A percentile compares a stretch with the other conserved stretches of the same genome.
Conservation (phyloP, 2,329 filamentous ascomycete species). For the Thielaviopsis cerberus region DNA sequence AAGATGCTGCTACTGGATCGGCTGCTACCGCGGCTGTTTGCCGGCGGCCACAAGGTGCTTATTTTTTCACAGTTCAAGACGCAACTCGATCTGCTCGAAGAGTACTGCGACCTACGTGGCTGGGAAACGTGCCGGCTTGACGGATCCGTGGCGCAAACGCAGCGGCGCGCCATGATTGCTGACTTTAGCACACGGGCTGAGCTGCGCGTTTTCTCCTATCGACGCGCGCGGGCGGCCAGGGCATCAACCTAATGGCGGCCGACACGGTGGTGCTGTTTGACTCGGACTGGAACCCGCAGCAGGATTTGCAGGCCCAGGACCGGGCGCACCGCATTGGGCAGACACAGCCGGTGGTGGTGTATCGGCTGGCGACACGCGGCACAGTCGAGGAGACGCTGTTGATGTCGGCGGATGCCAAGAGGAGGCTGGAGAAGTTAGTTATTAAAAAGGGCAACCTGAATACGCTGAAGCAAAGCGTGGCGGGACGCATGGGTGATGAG, state of each 20-base stretch:
- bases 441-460: conserved; percentile 84
- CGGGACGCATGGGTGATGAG: conserved; percentile 29
- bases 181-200: conserved; percentile 49
- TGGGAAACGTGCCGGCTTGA: conserved; percentile 86
- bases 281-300: conserved; percentile 81
- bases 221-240: conserved; percentile 81
- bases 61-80: conserved; percentile 96
- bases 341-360: conserved; percentile 78
- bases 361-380: conserved; percentile 77
- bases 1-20: conserved; percentile 93
- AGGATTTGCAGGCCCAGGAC: conserved; percentile 91
- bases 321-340: conserved; percentile 90
- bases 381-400: conserved; percentile 82
- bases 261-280: conserved; percentile 91
- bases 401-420: conserved; percentile 76
- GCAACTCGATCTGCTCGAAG: conserved; percentile 75
- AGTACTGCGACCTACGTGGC: conserved; percentile 64
- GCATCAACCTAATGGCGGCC: conserved; percentile 80
- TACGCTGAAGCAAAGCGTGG: conserved; percentile 44
- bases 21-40: conserved; percentile 57
- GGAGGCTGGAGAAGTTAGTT: conserved; percentile 78
- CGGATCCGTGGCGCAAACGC: conserved; percentile 60
- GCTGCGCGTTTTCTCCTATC: conserved; percentile 70
- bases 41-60: conserved; percentile 67
- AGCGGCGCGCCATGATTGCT: conserved; percentile 51